phyloP scores from a whole-genome alignment of 805 yeast genomes.

The Yamadazyma insecticola region DNA sequence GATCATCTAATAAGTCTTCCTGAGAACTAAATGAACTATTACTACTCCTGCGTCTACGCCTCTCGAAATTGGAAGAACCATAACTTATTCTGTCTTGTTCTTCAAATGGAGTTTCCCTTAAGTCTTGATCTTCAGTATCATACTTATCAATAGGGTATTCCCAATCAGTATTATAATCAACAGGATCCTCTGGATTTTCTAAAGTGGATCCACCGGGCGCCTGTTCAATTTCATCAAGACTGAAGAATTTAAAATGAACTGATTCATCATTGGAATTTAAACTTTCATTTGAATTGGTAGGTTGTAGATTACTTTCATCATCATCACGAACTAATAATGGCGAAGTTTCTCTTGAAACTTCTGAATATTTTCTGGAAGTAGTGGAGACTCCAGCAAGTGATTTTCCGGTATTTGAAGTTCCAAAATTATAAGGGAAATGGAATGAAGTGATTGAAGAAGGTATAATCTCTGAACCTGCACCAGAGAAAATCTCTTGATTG shows the following conservation, averaged over 20 bases:
- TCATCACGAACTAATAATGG: constrained; percentile 29
- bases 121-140: constrained; percentile 2
- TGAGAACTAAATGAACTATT: constrained; percentile 9
- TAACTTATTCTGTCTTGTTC: constrained; percentile 6
- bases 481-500: constrained; percentile 67
- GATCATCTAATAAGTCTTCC: constrained; percentile 14
- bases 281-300: constrained; percentile 31
- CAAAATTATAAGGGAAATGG: constrained; percentile 62
- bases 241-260: constrained; percentile 70
- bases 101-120: background rate
- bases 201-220: constrained; percentile 87
- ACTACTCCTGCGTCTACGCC: constrained; percentile 10
- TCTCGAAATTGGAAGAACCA: constrained; percentile 9
- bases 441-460: constrained; percentile 77
- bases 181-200: constrained; percentile 49
- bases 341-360: constrained; percentile 26
- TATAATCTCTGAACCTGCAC: constrained; percentile 69
- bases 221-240: constrained; percentile 72
- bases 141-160: constrained; percentile 44
- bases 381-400: too few relatives aligned
- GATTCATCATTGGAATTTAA: constrained; percentile 32
- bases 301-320: constrained; percentile 25
- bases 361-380: constrained; percentile 12
- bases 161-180: constrained; percentile 75
- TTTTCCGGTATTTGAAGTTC: too few relatives aligned